Evolutionary conservation across 495 filamentous ascomycete genomes (phyloP), one percentile per base, ranked within the genome.

Genomic region (Sordaria brevicollis): DNA sequence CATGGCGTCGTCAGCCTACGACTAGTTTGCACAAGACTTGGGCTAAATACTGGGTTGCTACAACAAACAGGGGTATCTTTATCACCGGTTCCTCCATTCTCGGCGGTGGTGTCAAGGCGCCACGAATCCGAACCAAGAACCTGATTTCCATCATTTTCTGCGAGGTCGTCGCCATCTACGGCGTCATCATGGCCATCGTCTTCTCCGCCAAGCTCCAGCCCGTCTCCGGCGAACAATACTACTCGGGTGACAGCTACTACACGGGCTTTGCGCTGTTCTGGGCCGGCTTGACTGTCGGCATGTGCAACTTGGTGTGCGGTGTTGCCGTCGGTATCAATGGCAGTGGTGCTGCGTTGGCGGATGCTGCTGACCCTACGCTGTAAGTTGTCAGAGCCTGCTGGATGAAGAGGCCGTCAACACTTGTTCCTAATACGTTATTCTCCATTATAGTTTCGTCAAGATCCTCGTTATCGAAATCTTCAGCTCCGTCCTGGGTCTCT

Each of bases 81-180:
- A 93, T 97, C 67, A 97, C 95, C 11, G 96, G 96, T 75, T 96
- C 94, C n/a, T 97, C 94, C 66, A 99, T 99, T 78, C 86, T 99
- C 72, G 96, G 96, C 71, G 96, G 91, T 71, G 96, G 96, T 82
- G 96, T 99, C 78, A 91, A 90, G 75, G 95, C 96, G 34, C 96
- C 95, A 21, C 89, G 95, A 73, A 98, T 99, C 79, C 91, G 94
- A 74, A 99, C 96, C 67, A 99, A 99, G 88, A 99, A 98, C 83
- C 80, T 99, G 71, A 97, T 99, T 78, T 98, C 96, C 74, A 98
- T 99, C 83, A 97, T 99, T 83, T 99, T 99, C 86, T 99, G 96
- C 83, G 96, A 99, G 82, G 96, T 98, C 73, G 96, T 99, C 72
- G 96, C 96, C 76, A 99, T 99, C 79, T 99, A 99, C 85, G 96